phyloP scores from a whole-genome alignment of 1,139 yeast species.

The Geotrichum aggregatum region DNA sequence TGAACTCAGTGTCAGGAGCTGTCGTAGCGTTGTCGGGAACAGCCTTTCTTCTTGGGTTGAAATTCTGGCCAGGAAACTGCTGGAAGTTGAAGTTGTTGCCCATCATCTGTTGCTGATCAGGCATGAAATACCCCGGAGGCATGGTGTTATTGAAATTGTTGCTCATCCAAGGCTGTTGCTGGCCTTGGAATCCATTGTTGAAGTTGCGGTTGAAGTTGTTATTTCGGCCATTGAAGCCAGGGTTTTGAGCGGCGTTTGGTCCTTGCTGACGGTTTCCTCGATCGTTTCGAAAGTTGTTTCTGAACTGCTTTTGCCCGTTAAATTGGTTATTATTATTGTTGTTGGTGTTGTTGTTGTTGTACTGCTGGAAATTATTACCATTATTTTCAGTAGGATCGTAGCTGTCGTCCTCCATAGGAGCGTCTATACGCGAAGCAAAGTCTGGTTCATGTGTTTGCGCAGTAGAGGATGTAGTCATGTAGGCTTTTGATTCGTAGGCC shows the following conservation, averaged over 20 bases:
- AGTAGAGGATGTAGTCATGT: neutral
- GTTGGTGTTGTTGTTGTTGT: conserved; percentile 5
- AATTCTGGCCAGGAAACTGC: conserved; percentile 21
- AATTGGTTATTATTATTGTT: neutral
- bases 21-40: conserved; percentile 24
- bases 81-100: conserved; percentile 4
- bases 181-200: neutral
- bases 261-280: conserved; percentile 1
- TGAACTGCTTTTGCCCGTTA: conserved; percentile 24
- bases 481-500: conserved; percentile 23
- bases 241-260: neutral
- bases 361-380: conserved; percentile 2
- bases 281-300: conserved; percentile 25
- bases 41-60: conserved; percentile 11
- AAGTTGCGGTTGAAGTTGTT: conserved; percentile 15
- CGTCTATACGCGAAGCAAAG: conserved; percentile 6
- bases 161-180: conserved; percentile 10
- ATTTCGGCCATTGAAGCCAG: conserved; percentile 9
- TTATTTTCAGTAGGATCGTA: conserved; percentile 1
- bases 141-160: neutral
- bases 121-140: neutral
- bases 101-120: too few species aligned
- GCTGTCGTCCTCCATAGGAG: neutral
- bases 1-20: conserved; percentile 26
- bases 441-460: too few species aligned